phyloP scores from a whole-genome alignment of 106 monocot genomes.

The Allium fistulosum region DNA sequence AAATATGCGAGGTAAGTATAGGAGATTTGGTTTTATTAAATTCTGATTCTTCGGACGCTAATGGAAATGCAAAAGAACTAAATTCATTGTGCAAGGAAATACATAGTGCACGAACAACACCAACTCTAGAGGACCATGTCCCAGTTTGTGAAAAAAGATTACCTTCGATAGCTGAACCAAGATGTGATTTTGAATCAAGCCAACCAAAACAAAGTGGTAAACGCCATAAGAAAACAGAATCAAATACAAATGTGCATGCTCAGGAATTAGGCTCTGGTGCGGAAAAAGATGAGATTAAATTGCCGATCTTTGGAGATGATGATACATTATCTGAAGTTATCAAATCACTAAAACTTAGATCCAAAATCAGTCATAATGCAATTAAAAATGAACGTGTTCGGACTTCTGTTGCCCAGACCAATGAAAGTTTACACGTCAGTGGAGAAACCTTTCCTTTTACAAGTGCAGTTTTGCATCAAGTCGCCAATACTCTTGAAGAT shows the following conservation, averaged over 20 bases:
- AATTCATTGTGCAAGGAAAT: slow-evolving; percentile 25
- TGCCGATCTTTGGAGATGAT: neutral
- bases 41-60: slow-evolving; percentile 3
- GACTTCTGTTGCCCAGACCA: too few relatives aligned
- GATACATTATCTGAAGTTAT: too few relatives aligned
- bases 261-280: neutral
- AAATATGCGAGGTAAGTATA: neutral
- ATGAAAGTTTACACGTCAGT: too few relatives aligned
- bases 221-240: slow-evolving; percentile 12
- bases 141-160: neutral
- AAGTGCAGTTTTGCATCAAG: too few relatives aligned
- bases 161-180: slow-evolving; percentile 3
- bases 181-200: neutral
- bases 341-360: too few relatives aligned
- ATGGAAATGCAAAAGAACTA: slow-evolving; percentile 5
- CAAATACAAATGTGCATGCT: neutral
- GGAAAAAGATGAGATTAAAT: slow-evolving; percentile 1
- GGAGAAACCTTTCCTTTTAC: too few relatives aligned
- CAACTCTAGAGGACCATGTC: neutral
- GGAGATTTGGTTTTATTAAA: neutral
- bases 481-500: too few relatives aligned
- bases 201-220: slow-evolving; percentile 22
- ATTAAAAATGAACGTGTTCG: too few relatives aligned
- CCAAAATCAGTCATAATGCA: too few relatives aligned
- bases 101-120: slow-evolving; percentile 20